Base-by-base conservation (phyloP, 768 basidiomycete genomes). In the Amanita exitialis region DNA sequence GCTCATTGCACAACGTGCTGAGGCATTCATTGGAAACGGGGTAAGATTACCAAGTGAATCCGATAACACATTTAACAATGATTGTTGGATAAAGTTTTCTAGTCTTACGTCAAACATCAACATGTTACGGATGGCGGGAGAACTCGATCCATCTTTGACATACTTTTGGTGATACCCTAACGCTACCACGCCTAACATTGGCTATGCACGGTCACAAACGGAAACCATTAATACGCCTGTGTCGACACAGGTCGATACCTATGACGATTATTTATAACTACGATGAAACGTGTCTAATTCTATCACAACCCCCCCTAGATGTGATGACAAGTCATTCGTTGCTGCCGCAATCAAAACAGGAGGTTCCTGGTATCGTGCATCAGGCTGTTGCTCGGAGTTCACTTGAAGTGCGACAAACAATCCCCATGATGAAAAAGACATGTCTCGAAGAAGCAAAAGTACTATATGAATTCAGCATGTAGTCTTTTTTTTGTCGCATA, bases 1-100 rank as follows among this genome's bases (percentile, higher is more conserved):
- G 74, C 73, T 74, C 39, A 70, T 80, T 46, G 78, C 71, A 21
- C 63, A 69, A 28, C 62, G 62, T 44, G 76, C 77, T 0, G 75
- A 71, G 6, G 72, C 77, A 5, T 79, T 79, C 52, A 67, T 79
- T 47, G 77, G 77, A 1, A 79, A 79, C 57, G 78, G 77, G 63
- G 78, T 79, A 57, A 49, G 76, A 66, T 16, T 43, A 25, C 23
- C 21, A 47, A 21, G 15, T 34, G 16, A 25, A 16, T 9, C 12
- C 12, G 5, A n/a, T 37, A 23, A 23, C 35, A 16, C 15, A 36
- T n/a, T 18, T 16, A n/a, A 18, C 4, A n/a, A 2, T 48, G 35
- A 28, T 9, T 13, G 12, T 15, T 4, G 21, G 37, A 32, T 18
- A n/a, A n/a, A 71, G 69, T 72, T 67, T 58, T 71, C 70, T 20